Evolutionary conservation across 441 rosid genomes (phyloP).

Genomic region (Adansonia grandidieri): DNA sequence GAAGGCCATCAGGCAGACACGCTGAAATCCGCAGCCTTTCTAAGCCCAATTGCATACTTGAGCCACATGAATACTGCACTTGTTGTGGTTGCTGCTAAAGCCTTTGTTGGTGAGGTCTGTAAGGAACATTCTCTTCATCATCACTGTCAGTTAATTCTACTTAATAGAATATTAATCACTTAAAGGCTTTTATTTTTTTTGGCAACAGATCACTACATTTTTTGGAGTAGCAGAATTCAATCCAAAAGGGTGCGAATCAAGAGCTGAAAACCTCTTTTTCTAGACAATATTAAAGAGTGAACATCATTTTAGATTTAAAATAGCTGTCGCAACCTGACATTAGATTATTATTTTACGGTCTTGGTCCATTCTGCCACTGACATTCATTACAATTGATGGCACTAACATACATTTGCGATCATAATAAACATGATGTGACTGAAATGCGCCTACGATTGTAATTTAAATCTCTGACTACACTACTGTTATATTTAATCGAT

Average conservation of each 20-base stretch:
- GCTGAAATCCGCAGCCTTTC: conserved; percentile 68
- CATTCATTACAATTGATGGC: too few relatives aligned
- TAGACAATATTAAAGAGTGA: neutral
- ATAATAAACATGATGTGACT: too few relatives aligned
- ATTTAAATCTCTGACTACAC: too few relatives aligned
- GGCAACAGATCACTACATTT: conserved; percentile 52
- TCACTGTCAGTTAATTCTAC: neutral
- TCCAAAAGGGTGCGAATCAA: conserved; percentile 65
- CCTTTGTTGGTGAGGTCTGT: conserved; percentile 80
- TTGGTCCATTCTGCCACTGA: too few relatives aligned
- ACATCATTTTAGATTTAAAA: too few relatives aligned
- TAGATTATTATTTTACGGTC: too few relatives aligned
- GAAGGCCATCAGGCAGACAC: conserved; percentile 65
- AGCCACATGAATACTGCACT: conserved; percentile 86
- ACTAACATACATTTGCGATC: too few relatives aligned
- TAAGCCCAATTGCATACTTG: conserved; percentile 89
- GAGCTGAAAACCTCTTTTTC: neutral
- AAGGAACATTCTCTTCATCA: neutral
- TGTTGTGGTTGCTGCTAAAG: conserved; percentile 62
- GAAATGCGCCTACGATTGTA: too few relatives aligned
- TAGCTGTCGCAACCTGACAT: too few relatives aligned
- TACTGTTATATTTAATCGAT: neutral
- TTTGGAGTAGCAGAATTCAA: conserved; percentile 80
- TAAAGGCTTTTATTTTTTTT: conserved; percentile 7
- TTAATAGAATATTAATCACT: neutral